These are phyloP conservation scores for Symbiodinium pilosum DNA, from an alignment of 73 alveolate species.

Conservation along the genomic window DNA sequence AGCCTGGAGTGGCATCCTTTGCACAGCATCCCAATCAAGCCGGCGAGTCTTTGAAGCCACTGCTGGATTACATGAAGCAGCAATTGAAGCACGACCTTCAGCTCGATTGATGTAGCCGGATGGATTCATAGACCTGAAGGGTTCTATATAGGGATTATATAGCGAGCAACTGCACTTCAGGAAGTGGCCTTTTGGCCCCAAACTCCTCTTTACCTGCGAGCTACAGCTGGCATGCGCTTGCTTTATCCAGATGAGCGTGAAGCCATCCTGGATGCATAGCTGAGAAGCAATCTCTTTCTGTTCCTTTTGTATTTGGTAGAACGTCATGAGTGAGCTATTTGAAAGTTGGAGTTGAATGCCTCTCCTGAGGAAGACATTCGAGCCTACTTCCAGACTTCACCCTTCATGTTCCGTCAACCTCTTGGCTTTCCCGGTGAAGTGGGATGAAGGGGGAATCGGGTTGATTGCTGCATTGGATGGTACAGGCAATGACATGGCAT, in stretches of 20 bases:
- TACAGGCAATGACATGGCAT: slow-evolving; percentile 77
- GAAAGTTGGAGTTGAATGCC: background rate
- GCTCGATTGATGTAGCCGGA: background rate
- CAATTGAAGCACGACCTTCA: slow-evolving; percentile 10
- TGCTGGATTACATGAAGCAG: slow-evolving; percentile 39
- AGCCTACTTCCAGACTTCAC: slow-evolving; percentile 50
- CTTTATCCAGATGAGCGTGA: slow-evolving; percentile 75
- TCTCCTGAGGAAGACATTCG: slow-evolving; percentile 36
- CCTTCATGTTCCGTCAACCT: slow-evolving; percentile 32
- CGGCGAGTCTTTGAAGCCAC: slow-evolving; percentile 48
- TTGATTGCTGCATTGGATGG: too few relatives aligned
- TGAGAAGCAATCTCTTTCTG: too few relatives aligned
- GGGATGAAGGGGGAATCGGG: too few relatives aligned
- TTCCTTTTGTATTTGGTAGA: too few relatives aligned
- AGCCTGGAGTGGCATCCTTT: slow-evolving; percentile 66
- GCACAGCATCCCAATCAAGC: slow-evolving; percentile 21
- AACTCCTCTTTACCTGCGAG: slow-evolving; percentile 55
- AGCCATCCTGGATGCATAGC: slow-evolving; percentile 30
- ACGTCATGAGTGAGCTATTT: background rate
- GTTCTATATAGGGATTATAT: too few relatives aligned
- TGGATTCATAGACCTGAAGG: too few relatives aligned
- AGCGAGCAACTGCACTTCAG: too few relatives aligned
- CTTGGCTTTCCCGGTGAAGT: too few relatives aligned
- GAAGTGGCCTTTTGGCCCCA: slow-evolving; percentile 42
- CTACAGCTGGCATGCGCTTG: slow-evolving; percentile 88